phyloP scores from a whole-genome alignment of 2,329 filamentous ascomycete genomes.

The Colletotrichum trifolii region DNA sequence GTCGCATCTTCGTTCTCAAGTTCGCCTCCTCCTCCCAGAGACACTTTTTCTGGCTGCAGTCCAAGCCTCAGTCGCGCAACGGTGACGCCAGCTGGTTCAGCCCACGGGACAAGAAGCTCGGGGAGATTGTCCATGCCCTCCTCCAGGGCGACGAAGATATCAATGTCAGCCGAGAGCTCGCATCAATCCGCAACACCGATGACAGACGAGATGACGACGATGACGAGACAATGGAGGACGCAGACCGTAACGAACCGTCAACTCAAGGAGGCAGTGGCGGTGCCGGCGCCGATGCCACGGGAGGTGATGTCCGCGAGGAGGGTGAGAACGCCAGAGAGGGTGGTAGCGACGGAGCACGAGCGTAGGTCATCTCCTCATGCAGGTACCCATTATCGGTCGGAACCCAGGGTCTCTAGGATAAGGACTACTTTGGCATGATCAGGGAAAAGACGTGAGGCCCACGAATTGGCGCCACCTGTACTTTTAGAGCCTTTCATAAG shows the following conservation, averaged over 20 bases:
- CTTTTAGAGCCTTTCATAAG: slow-evolving; percentile 41
- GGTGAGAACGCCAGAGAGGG: slow-evolving; percentile 90
- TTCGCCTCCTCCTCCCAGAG: slow-evolving; percentile 92
- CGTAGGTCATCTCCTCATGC: slow-evolving; percentile 78
- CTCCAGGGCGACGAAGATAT: slow-evolving; percentile 87
- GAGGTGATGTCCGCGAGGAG: slow-evolving; percentile 91
- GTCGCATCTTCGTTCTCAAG: slow-evolving; percentile 92
- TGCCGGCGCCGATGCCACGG: slow-evolving; percentile 86
- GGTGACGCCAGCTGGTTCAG: slow-evolving; percentile 84
- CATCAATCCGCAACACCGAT: slow-evolving; percentile 66
- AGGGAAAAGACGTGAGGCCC: slow-evolving; percentile 24
- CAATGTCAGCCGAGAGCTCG: slow-evolving; percentile 79
- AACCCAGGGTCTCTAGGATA: slow-evolving; percentile 21
- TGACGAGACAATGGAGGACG: slow-evolving; percentile 84
- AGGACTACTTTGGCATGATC: slow-evolving; percentile 20
- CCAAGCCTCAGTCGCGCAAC: slow-evolving; percentile 78
- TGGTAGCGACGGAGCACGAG: slow-evolving; percentile 96
- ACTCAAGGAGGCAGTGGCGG: slow-evolving; percentile 76
- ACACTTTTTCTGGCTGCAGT: slow-evolving; percentile 96
- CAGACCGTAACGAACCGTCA: slow-evolving; percentile 64
- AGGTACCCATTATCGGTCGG: slow-evolving; percentile 19
- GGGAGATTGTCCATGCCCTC: slow-evolving; percentile 84
- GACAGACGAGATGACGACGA: slow-evolving; percentile 69
- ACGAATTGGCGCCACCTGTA: slow-evolving; percentile 38
- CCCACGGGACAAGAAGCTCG: slow-evolving; percentile 85